phyloP scores from a whole-genome alignment of 768 basidiomycete genomes.

The Mycena polygramma region DNA sequence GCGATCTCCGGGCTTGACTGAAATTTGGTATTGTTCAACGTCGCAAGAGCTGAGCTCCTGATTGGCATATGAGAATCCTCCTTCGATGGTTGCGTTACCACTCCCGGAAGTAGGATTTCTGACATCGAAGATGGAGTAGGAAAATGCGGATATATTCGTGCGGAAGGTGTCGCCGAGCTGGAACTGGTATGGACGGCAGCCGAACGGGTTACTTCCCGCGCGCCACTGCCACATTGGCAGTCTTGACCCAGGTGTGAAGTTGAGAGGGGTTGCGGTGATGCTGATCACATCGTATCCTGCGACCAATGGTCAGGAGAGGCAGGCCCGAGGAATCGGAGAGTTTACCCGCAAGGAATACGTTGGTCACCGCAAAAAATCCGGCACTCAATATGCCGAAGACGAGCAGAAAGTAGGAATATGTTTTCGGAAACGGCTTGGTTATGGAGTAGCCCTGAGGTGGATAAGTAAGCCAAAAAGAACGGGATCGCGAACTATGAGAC shows the following conservation, averaged over 20 bases:
- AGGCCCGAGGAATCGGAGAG: neutral
- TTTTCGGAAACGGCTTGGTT: constrained; percentile 5
- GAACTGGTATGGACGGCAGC: constrained; percentile 32
- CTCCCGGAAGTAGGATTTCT: neutral
- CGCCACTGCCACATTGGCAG: neutral
- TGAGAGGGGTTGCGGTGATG: constrained; percentile 23
- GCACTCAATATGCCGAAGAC: constrained; percentile 20
- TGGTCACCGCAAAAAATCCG: constrained; percentile 16
- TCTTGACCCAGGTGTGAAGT: neutral
- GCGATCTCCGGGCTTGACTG: constrained; percentile 31
- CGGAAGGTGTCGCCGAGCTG: constrained; percentile 36
- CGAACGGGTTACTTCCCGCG: neutral
- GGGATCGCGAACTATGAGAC: too few relatives aligned
- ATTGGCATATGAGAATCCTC: constrained; percentile 18
- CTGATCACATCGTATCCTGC: constrained; percentile 33
- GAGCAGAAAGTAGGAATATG: constrained; percentile 6
- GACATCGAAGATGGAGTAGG: constrained; percentile 33
- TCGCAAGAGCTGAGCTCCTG: constrained; percentile 27
- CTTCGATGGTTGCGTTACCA: neutral
- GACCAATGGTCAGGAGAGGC: neutral
- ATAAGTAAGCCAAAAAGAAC: too few relatives aligned
- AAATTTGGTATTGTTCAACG: constrained; percentile 19
- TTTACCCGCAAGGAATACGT: constrained; percentile 30
- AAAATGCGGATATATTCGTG: constrained; percentile 36
- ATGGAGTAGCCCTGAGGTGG: constrained; percentile 25